A percentile compares a stretch with the other conserved stretches of the same genome.
These are phyloP conservation scores for Exophiala sideris DNA, from an alignment of 2,329 filamentous ascomycete genomes.

Conservation along the genomic window DNA sequence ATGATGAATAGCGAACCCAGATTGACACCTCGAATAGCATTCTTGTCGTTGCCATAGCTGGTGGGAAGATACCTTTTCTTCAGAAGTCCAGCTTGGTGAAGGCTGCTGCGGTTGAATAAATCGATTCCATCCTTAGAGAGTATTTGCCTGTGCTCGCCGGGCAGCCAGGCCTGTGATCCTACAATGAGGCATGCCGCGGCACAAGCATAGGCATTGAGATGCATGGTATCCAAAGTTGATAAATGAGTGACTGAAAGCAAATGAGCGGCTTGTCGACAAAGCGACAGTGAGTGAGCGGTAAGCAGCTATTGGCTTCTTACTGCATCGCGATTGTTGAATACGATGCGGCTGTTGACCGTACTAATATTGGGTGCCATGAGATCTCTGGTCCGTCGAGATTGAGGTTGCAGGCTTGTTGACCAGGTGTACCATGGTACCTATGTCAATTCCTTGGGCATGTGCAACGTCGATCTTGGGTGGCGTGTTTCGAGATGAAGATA, in stretches of 20 bases:
- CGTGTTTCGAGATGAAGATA: no score
- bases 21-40: slow-evolving; percentile 54
- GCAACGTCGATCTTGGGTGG: no score
- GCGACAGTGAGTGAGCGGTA: no score
- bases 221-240: not conserved
- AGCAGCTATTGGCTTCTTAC: no score
- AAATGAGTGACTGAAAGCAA: not conserved
- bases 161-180: slow-evolving; percentile 29
- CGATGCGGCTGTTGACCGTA: no score
- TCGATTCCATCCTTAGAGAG: slow-evolving; percentile 28
- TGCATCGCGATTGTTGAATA: no score
- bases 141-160: slow-evolving; percentile 30
- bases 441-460: no score
- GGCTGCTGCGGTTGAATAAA: slow-evolving; percentile 26
- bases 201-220: not conserved
- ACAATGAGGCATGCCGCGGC: slow-evolving; percentile 4
- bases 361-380: no score
- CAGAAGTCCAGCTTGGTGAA: slow-evolving; percentile 13
- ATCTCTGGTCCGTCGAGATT: no score
- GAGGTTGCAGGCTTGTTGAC: no score
- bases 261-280: no score
- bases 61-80: slow-evolving; percentile 11
- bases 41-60: slow-evolving; percentile 28
- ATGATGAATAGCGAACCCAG: slow-evolving; percentile 52
- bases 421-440: no score